These are phyloP conservation scores for Talaromyces sp. DNA, from an alignment of 2,329 filamentous ascomycete genomes.

Conservation along the genomic window DNA sequence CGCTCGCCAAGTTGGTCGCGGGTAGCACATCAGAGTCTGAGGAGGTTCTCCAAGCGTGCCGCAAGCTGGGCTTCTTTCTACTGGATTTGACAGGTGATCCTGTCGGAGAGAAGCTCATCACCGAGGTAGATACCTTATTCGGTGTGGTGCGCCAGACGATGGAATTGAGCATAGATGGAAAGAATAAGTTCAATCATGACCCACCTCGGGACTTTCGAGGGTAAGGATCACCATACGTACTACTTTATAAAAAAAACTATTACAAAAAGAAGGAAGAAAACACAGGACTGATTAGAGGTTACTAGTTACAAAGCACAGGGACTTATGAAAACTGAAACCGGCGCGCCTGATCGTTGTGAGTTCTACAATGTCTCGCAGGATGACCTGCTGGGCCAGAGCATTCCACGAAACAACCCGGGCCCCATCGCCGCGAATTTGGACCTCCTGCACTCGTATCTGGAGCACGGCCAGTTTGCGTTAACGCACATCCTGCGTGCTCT, in stretches of 20 bases:
- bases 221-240: constrained; percentile 7
- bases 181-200: constrained; percentile 32
- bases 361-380: constrained; percentile 27
- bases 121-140: neutral
- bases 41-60: constrained; percentile 21
- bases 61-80: constrained; percentile 49
- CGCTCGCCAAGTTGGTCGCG: neutral
- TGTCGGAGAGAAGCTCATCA: constrained; percentile 21
- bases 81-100: constrained; percentile 33
- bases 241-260: constrained; percentile 10
- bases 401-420: constrained; percentile 10
- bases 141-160: neutral
- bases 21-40: neutral
- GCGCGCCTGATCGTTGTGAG: constrained; percentile 22
- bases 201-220: constrained; percentile 5
- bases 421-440: constrained; percentile 14
- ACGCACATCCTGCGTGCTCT: constrained; percentile 18
- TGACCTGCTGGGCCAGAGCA: constrained; percentile 20
- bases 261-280: constrained; percentile 6
- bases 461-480: constrained; percentile 21
- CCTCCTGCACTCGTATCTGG: constrained; percentile 11
- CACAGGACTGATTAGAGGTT: neutral
- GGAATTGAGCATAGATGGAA: constrained; percentile 32
- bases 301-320: constrained; percentile 15
- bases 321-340: constrained; percentile 16